These are phyloP conservation scores for Thermoascus crustaceus DNA, from an alignment of 2,329 filamentous ascomycete genomes.

Conservation along the genomic window DNA sequence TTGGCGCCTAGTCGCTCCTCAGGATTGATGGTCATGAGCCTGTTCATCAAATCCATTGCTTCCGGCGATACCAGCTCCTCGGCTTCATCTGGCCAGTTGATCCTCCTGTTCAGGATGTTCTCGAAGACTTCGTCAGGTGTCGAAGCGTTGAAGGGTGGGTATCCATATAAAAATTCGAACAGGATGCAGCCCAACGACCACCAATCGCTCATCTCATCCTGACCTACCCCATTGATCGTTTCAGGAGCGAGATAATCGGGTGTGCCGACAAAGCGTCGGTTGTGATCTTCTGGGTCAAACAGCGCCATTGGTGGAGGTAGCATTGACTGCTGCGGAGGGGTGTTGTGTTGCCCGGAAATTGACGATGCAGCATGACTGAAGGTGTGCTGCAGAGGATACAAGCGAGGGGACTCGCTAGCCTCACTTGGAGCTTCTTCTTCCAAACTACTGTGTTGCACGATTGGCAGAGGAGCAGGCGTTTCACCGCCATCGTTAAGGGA, in stretches of 20 bases:
- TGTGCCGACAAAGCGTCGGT: constrained; percentile 88
- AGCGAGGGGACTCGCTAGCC: constrained; percentile 67
- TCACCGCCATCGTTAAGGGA: constrained; percentile 59
- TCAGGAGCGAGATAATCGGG: constrained; percentile 96
- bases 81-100: constrained; percentile 82
- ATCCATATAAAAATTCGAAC: constrained; percentile 91
- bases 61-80: constrained; percentile 75
- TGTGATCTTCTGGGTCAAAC: constrained; percentile 91
- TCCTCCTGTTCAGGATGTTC: constrained; percentile 82
- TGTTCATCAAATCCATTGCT: constrained; percentile 91
- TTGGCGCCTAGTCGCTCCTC: constrained; percentile 78
- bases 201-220: constrained; percentile 99
- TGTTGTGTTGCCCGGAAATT: constrained; percentile 20
- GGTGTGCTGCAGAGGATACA: constrained; percentile 56
- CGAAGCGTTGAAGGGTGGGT: constrained; percentile 83
- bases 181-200: constrained; percentile 99
- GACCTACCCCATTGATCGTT: constrained; percentile 87
- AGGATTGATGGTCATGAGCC: constrained; percentile 76
- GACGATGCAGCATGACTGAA: constrained; percentile 41
- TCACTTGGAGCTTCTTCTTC: constrained; percentile 70
- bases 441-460: constrained; percentile 37
- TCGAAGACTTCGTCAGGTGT: constrained; percentile 93
- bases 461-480: constrained; percentile 29
- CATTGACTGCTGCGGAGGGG: constrained; percentile 56
- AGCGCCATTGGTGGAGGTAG: constrained; percentile 90